Conservation (phyloP, 345 rosid genomes). For the Euphorbia tirucalli region DNA sequence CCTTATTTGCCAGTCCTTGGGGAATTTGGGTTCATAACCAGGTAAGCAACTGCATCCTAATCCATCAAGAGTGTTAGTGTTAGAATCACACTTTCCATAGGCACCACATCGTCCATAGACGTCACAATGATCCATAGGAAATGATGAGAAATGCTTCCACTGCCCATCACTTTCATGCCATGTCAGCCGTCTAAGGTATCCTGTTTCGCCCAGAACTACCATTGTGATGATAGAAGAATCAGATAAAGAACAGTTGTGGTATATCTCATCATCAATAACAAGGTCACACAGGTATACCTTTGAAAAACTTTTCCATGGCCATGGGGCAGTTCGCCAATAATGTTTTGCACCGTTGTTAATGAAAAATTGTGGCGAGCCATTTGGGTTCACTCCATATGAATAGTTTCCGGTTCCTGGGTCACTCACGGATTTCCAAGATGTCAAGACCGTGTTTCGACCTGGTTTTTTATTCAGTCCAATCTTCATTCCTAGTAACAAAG, state of each 20-base stretch:
- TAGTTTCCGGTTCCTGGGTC: conserved; percentile 16
- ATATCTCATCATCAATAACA: neutral
- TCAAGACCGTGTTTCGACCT: neutral
- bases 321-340: conserved; percentile 4
- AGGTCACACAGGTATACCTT: neutral
- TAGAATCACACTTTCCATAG: neutral
- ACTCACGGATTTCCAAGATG: neutral
- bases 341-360: neutral
- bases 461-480: neutral
- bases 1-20: neutral
- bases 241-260: neutral
- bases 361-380: neutral
- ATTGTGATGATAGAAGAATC: neutral
- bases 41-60: neutral
- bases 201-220: neutral
- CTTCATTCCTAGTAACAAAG: neutral
- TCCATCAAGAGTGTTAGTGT: neutral
- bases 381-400: neutral
- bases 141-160: neutral
- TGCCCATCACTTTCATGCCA: neutral
- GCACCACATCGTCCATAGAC: neutral
- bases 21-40: neutral
- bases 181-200: neutral
- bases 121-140: neutral
- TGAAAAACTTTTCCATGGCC: conserved; percentile 10